Base-by-base conservation (phyloP, 208 protist genomes). In the Leishmania amazonensis region DNA sequence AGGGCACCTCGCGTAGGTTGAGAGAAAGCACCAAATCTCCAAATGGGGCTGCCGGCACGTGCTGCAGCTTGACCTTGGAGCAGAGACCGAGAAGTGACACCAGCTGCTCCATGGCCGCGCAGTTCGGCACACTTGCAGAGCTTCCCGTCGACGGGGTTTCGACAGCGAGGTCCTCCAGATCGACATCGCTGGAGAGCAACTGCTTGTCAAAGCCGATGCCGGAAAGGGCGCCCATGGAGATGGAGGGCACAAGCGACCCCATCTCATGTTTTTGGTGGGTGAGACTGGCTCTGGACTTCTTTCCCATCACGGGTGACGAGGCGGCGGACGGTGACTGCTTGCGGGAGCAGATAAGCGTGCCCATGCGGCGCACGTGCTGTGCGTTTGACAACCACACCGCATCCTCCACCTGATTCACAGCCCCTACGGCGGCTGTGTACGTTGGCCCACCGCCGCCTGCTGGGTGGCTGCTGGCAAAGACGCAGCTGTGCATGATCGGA, bases 21-120 rank as follows among this genome's bases (percentile, higher is more conserved):
- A 86, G 78, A 19, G 78, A 75, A 9, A 86, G 72, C 11, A 86
- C 83, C 64, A 86, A 65, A 57, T 86, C 83, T 1, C 83, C 83
- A 77, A 86, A 86, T 47, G 83, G 83, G 51, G 78, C 74, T 8
- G 83, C 74, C 1, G 58, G 51, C 38, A 83, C 79, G 68, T 83
- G 78, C 62, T 83, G 83, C 45, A 86, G 67, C 58, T 83, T 86
- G 40, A 79, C 78, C 38, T 64, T 75, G n/a, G 83, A 82, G 67
- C 83, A 86, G 49, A 86, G 68, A 24, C 74, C 83, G 3, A 86
- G 83, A 51, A 86, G 49, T 40, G 83, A 68, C 15, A 86, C 75
- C 28, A 86, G 74, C 75, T 79, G 78, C 68, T 81, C 83, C 38
- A 78, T 82, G 8, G 78, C 49, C 72, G 71, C 19, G 38, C 38